Evolutionary conservation across 23 red algal species (phyloP).

Genomic region (Gracilaria gracilis): DNA sequence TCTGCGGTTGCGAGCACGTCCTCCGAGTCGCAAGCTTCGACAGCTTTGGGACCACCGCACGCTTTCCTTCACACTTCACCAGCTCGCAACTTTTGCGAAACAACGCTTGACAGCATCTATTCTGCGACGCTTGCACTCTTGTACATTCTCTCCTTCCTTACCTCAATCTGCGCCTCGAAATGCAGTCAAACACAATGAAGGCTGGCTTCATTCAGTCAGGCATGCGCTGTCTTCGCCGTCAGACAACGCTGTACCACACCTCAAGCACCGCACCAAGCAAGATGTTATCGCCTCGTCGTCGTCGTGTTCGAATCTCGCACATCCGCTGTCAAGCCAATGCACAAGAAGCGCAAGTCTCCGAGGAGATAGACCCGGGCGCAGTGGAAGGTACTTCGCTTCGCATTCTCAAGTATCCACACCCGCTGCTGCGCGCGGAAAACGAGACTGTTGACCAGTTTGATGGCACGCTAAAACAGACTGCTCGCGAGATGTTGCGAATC

Average conservation of each 20-base stretch:
- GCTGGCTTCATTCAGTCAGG: slow-evolving; percentile 8
- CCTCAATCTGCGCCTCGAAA: not conserved
- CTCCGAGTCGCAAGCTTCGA: too few relatives aligned
- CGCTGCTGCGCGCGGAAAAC: slow-evolving; percentile 82
- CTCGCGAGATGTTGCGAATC: slow-evolving; percentile 87
- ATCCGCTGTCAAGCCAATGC: slow-evolving; percentile 18
- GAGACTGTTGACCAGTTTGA: slow-evolving; percentile 65
- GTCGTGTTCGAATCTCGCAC: slow-evolving; percentile 4
- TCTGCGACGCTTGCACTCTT: too few relatives aligned
- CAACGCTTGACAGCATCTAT: too few relatives aligned
- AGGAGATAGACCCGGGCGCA: slow-evolving; percentile 67
- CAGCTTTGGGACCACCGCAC: too few relatives aligned
- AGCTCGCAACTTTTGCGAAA: too few relatives aligned
- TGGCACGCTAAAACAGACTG: slow-evolving; percentile 54
- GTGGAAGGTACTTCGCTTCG: slow-evolving; percentile 74
- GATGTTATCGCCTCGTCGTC: not conserved
- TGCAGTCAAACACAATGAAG: not conserved
- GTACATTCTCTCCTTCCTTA: not conserved
- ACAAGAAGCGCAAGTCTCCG: slow-evolving; percentile 17
- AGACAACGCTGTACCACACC: not conserved
- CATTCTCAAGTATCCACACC: slow-evolving; percentile 91
- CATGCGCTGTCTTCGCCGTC: not conserved
- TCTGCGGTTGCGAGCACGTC: too few relatives aligned
- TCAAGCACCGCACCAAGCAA: not conserved
- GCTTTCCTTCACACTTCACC: too few relatives aligned